Evolutionary conservation across 441 rosid species (phyloP).

Genomic region (Pelargonium cotyledonis): DNA sequence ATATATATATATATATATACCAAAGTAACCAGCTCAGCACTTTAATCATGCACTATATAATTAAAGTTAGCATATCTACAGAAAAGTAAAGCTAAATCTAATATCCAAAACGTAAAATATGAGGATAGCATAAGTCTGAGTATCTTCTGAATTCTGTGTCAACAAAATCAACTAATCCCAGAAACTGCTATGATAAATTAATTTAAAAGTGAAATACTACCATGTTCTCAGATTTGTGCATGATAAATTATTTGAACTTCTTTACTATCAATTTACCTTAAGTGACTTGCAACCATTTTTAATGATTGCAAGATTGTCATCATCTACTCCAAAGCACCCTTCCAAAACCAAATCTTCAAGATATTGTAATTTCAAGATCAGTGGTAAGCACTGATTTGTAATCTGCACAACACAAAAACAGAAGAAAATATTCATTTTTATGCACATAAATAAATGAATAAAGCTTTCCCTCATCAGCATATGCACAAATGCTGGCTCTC

Average conservation of each 20-base stretch:
- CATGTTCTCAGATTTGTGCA: neutral
- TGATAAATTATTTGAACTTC: neutral
- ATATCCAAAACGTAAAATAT: too few species aligned
- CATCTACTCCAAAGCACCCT: constrained; percentile 34
- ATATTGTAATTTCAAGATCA: constrained; percentile 22
- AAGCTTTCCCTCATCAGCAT: too few species aligned
- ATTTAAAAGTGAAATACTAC: neutral
- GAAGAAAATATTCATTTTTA: neutral
- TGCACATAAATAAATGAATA: neutral
- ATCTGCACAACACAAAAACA: constrained; percentile 22
- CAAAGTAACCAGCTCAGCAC: too few species aligned
- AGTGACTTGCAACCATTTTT: constrained; percentile 26
- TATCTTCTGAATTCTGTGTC: neutral
- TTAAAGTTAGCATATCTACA: too few species aligned
- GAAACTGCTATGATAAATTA: neutral
- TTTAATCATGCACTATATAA: too few species aligned
- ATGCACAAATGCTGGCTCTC: too few species aligned
- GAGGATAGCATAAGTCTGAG: too few species aligned
- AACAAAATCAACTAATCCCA: neutral
- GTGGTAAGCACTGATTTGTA: constrained; percentile 24
- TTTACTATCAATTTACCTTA: constrained; percentile 19
- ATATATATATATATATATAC: too few species aligned
- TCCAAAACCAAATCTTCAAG: constrained; percentile 34
- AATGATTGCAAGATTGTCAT: constrained; percentile 25
- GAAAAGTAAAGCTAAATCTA: too few species aligned